Conservation (phyloP, 2,329 filamentous ascomycete genomes). For the Botrytis porri region DNA sequence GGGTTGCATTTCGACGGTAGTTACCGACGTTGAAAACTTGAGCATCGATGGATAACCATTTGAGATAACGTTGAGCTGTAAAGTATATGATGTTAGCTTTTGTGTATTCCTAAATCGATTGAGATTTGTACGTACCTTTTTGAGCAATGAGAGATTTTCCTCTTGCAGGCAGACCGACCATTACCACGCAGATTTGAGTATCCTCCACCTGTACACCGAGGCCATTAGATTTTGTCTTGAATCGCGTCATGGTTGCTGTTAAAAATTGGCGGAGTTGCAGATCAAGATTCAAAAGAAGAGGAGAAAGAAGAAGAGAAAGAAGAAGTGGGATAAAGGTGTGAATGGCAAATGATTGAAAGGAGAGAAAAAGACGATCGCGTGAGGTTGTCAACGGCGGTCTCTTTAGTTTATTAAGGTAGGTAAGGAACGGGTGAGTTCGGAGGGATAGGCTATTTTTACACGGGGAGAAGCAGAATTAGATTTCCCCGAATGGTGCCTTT, state of each 20-base stretch:
- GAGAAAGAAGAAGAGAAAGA: not conserved
- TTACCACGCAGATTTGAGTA: constrained; percentile 95
- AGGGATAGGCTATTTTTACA: not conserved
- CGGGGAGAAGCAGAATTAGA: not conserved
- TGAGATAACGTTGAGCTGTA: constrained; percentile 84
- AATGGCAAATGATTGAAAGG: not conserved
- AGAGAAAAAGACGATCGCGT: constrained; percentile 13
- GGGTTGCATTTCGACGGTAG: constrained; percentile 86
- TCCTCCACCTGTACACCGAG: constrained; percentile 86
- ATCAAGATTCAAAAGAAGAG: not conserved
- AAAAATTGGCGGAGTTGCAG: not conserved
- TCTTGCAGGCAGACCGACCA: constrained; percentile 93
- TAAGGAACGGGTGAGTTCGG: constrained; percentile 15
- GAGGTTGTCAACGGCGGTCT: constrained; percentile 13
- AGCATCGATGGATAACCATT: constrained; percentile 92
- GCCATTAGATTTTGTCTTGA: constrained; percentile 51
- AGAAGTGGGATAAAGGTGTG: not conserved
- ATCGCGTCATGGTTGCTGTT: constrained; percentile 31
- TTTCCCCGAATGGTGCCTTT: not conserved
- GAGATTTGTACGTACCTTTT: constrained; percentile 62
- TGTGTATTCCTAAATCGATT: not conserved
- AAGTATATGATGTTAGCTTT: not conserved
- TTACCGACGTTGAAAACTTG: constrained; percentile 97
- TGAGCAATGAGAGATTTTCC: constrained; percentile 98
- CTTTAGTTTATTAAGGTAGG: constrained; percentile 1